Conservation (phyloP, 495 filamentous ascomycete species). For the Chaetomium fimeti region DNA sequence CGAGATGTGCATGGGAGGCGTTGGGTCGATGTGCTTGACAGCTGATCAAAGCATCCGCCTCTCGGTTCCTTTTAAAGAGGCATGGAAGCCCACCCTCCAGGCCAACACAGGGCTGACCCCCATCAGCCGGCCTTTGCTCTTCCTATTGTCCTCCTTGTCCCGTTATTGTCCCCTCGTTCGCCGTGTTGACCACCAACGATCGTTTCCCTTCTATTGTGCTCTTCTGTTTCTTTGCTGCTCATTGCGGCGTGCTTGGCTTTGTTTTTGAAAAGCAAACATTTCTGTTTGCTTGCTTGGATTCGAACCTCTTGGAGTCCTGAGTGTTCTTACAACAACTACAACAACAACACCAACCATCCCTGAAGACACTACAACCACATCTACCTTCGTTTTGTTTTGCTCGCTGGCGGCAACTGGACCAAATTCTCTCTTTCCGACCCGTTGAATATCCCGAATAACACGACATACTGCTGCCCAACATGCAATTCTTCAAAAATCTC, state of each 20-base stretch:
- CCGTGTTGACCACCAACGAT: constrained; percentile 23
- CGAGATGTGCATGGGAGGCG: constrained; percentile 2
- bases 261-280: not conserved
- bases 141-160: constrained; percentile 18
- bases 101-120: constrained; percentile 6
- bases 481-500: constrained; percentile 39
- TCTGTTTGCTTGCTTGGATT: not conserved
- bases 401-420: constrained; percentile 32
- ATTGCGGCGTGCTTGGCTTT: constrained; percentile 3
- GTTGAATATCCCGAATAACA: not conserved
- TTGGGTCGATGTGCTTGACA: not conserved
- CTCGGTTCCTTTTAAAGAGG: constrained; percentile 12
- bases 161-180: constrained; percentile 9
- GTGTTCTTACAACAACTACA: no score
- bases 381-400: constrained; percentile 26
- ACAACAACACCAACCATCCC: not conserved
- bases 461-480: constrained; percentile 8
- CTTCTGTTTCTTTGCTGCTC: not conserved
- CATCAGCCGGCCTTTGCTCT: constrained; percentile 14
- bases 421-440: constrained; percentile 10
- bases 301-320: no score
- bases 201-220: constrained; percentile 15
- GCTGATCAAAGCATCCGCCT: constrained; percentile 3
- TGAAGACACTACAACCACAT: constrained; percentile 2
- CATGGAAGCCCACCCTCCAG: not conserved